These are phyloP conservation scores for Hypoxylon lenormandii DNA, from an alignment of 495 filamentous ascomycete genomes.

Conservation along the genomic window DNA sequence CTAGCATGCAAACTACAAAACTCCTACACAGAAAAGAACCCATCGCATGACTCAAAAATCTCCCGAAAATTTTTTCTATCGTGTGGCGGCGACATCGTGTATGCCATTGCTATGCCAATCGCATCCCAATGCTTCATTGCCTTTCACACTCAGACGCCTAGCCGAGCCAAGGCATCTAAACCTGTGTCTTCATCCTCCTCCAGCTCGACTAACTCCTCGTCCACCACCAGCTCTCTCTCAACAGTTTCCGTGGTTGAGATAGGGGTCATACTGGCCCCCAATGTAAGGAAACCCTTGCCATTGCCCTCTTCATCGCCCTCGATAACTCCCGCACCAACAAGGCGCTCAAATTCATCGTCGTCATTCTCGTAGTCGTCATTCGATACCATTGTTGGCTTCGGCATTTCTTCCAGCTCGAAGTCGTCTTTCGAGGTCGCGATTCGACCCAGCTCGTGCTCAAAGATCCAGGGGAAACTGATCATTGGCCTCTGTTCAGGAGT, in stretches of 20 bases:
- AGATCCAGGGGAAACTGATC: conserved; percentile 95
- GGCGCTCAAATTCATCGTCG: conserved; percentile 43
- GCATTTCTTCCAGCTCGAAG: conserved; percentile 39
- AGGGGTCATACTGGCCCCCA: not conserved
- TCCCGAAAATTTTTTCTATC: too few species aligned
- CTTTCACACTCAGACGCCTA: not conserved
- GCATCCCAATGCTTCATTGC: not conserved
- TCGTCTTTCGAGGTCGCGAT: conserved; percentile 65
- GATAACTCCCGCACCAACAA: conserved; percentile 26
- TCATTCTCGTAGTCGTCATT: conserved; percentile 36
- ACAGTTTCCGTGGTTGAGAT: not conserved
- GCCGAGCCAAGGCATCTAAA: conserved; percentile 35
- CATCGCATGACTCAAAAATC: too few species aligned
- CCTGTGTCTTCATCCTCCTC: conserved; percentile 37
- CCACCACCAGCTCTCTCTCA: not conserved
- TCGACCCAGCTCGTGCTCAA: conserved; percentile 75
- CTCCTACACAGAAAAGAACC: too few species aligned
- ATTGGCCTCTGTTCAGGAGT: conserved; percentile 71
- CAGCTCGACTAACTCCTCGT: conserved; percentile 36
- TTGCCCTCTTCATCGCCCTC: not conserved
- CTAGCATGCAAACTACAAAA: too few species aligned
- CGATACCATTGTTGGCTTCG: conserved; percentile 23
- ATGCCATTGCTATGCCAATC: not conserved
- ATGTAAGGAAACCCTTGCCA: not conserved
- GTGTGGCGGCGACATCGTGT: too few species aligned